Percentiles rank a stretch among this genome's conserved stretches.
Evolutionary conservation across 2,329 filamentous ascomycete species (phyloP).

Genomic region (Venturiaceae sp.): DNA sequence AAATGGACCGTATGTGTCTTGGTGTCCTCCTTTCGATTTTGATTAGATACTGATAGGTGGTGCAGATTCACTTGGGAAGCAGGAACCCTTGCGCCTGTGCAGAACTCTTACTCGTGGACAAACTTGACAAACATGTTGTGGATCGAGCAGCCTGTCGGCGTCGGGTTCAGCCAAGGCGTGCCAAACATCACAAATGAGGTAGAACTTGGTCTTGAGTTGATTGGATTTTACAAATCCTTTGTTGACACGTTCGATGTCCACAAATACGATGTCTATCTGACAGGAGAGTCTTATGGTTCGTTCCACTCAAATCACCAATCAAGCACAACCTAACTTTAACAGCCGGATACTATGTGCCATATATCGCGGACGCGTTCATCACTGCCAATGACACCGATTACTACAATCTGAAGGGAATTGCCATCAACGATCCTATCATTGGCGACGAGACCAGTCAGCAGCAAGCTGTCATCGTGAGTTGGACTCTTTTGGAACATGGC

Average conservation of each 20-base stretch:
- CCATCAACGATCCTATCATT: slow-evolving; percentile 39
- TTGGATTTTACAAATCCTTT: slow-evolving; percentile 45
- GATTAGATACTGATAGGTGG: neutral
- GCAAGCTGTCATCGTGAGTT: slow-evolving; percentile 18
- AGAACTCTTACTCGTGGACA: slow-evolving; percentile 63
- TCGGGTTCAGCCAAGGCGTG: slow-evolving; percentile 30
- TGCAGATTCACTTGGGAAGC: slow-evolving; percentile 37
- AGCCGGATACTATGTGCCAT: slow-evolving; percentile 46
- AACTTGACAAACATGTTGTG: slow-evolving; percentile 31
- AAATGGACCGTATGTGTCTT: slow-evolving; percentile 48
- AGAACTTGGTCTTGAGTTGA: slow-evolving; percentile 36
- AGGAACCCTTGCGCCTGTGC: slow-evolving; percentile 55
- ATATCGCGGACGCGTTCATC: slow-evolving; percentile 46
- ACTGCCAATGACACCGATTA: slow-evolving; percentile 41
- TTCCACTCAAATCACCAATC: slow-evolving; percentile 42
- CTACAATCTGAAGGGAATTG: slow-evolving; percentile 42
- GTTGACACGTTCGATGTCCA: slow-evolving; percentile 44
- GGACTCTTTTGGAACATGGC: too few relatives aligned
- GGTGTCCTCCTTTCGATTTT: slow-evolving; percentile 43
- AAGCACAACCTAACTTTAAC: neutral
- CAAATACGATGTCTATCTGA: slow-evolving; percentile 44
- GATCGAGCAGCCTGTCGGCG: slow-evolving; percentile 41
- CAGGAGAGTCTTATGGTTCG: slow-evolving; percentile 45
- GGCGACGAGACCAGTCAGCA: slow-evolving; percentile 30
- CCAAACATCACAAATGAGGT: slow-evolving; percentile 38